A percentile compares a stretch with the other conserved stretches of the same genome.
phyloP scores from a whole-genome alignment of 805 yeast genomes.

The Starmerella asiatica region DNA sequence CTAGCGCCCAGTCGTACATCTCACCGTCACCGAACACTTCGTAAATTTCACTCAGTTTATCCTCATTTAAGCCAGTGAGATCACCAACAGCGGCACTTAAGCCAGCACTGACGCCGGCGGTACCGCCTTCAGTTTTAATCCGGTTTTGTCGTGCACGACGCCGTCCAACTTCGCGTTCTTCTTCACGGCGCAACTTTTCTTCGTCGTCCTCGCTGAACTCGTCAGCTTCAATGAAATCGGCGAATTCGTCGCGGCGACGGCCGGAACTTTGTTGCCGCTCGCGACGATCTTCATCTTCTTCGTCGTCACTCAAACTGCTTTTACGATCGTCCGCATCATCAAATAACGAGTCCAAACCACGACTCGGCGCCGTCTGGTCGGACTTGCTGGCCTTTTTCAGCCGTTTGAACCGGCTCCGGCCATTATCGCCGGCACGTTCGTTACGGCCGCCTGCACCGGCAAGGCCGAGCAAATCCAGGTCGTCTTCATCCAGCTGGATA shows the following conservation, averaged over 20 bases:
- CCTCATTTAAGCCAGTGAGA: conserved; percentile 56
- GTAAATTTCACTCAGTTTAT: conserved; percentile 78
- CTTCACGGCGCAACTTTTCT: conserved; percentile 47
- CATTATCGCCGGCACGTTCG: conserved; percentile 22
- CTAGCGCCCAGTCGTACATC: conserved; percentile 96
- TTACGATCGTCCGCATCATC: conserved; percentile 44
- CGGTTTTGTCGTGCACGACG: conserved; percentile 9
- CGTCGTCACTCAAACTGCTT: no score
- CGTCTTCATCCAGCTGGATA: conserved; percentile 76
- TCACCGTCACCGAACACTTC: conserved; percentile 96
- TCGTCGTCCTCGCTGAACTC: conserved; percentile 64
- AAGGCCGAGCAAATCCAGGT: conserved; percentile 62
- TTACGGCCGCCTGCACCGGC: conserved; percentile 27
- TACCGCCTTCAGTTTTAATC: conserved; percentile 1
- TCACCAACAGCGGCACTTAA: conserved; percentile 19
- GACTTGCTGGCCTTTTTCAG: conserved; percentile 54
- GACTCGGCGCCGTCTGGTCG: conserved; percentile 15
- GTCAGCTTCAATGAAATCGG: conserved; percentile 95
- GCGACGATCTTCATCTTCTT: conserved; percentile 24
- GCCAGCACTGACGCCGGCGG: conserved; percentile 7
- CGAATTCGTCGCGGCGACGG: conserved; percentile 61
- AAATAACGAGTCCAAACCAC: conserved; percentile 49
- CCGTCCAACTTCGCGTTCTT: conserved; percentile 32
- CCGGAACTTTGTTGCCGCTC: conserved; percentile 21
- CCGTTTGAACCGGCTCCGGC: conserved; percentile 54